Evolutionary conservation across 352 stramenopile genomes (phyloP).

Genomic region (Albugo laibachii): DNA sequence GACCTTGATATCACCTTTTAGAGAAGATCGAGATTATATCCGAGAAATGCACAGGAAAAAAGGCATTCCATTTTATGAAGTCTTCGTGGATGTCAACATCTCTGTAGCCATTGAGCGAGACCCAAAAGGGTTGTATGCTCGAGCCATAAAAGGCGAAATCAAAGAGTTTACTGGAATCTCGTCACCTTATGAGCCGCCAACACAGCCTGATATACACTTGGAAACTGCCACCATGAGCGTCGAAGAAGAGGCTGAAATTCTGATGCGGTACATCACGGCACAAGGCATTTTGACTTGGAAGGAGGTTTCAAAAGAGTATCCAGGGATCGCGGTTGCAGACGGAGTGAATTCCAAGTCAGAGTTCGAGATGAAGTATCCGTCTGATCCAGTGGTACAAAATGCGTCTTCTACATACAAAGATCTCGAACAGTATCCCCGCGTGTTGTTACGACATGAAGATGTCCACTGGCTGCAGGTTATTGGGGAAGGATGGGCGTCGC

Average conservation of each 20-base stretch:
- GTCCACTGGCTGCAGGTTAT: constrained; percentile 97
- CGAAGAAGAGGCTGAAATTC: constrained; percentile 54
- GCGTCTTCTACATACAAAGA: constrained; percentile 1
- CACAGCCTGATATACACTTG: constrained; percentile 88
- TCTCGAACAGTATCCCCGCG: constrained; percentile 62
- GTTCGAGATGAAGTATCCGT: constrained; percentile 40
- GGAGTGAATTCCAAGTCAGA: constrained; percentile 41
- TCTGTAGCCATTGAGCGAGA: constrained; percentile 92
- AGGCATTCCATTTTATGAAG: constrained; percentile 95
- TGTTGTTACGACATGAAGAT: constrained; percentile 93
- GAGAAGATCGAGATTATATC: constrained; percentile 84
- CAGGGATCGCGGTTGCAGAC: constrained; percentile 75
- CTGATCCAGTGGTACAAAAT: constrained; percentile 10
- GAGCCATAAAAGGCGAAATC: constrained; percentile 87
- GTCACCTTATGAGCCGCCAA: constrained; percentile 91
- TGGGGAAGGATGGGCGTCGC: constrained; percentile 91
- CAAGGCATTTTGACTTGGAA: constrained; percentile 41
- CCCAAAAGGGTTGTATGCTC: constrained; percentile 92
- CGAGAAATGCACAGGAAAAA: constrained; percentile 83
- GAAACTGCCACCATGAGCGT: constrained; percentile 90
- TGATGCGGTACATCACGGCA: constrained; percentile 32
- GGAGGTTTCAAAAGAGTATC: constrained; percentile 12
- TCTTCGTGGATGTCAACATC: constrained; percentile 95
- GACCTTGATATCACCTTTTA: constrained; percentile 92
- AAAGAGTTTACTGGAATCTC: constrained; percentile 98